A percentile compares a stretch with the other conserved stretches of the same genome.
These are phyloP conservation scores for Backusella morwellensis DNA, from an alignment of 192 early-diverging fungal genomes.

Conservation along the genomic window DNA sequence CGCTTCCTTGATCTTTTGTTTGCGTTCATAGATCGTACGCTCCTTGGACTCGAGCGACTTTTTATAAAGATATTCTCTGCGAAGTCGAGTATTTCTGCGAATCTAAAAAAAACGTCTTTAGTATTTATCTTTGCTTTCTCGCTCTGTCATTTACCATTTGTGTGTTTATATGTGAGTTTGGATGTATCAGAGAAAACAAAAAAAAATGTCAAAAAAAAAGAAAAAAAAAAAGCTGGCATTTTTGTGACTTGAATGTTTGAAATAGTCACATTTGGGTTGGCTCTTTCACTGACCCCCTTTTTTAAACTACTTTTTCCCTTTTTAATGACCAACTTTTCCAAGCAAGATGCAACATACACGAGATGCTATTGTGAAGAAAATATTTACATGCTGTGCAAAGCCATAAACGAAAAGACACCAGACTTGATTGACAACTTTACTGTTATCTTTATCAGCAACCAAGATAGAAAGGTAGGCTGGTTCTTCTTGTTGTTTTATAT, in stretches of 20 bases:
- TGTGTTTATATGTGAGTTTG: neutral
- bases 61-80: slow-evolving; percentile 95
- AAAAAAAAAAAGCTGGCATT: neutral
- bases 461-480: neutral
- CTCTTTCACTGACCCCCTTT: neutral
- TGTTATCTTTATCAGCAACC: slow-evolving; percentile 25
- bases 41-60: slow-evolving; percentile 96
- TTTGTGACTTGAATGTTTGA: neutral
- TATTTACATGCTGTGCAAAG: slow-evolving; percentile 16
- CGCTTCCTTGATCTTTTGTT: slow-evolving; percentile 92
- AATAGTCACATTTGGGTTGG: neutral
- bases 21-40: slow-evolving; percentile 86
- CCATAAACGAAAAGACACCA: slow-evolving; percentile 8
- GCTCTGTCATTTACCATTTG: neutral
- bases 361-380: slow-evolving; percentile 31
- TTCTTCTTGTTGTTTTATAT: neutral
- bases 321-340: slow-evolving; percentile 3
- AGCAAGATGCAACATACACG: slow-evolving; percentile 11
- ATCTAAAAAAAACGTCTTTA: slow-evolving; percentile 43
- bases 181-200: neutral
- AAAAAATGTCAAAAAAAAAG: neutral
- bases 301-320: neutral
- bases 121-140: neutral
- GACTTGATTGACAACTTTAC: neutral
- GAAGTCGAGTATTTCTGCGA: slow-evolving; percentile 81